Evolutionary conservation across 2,329 filamentous ascomycete species (phyloP), one percentile per base, ranked within the genome.

Genomic region (Phoma sp.): DNA sequence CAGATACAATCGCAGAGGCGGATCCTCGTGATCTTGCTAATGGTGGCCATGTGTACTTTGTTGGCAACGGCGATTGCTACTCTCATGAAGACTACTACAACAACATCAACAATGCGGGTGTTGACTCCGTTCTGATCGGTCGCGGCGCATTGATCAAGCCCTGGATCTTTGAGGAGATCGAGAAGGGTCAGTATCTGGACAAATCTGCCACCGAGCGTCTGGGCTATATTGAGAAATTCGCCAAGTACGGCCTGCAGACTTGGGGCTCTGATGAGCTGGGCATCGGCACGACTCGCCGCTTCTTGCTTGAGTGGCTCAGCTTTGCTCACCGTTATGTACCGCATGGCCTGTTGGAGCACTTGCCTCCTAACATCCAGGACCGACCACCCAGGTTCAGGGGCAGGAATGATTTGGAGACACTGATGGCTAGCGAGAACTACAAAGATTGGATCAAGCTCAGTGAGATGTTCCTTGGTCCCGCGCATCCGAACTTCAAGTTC

Each of bases 371-470:
- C 64, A 84, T 99, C 47, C 92, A 97, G 68, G 93, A 99, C 72
- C 83, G 95, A 18, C 91, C 95, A 42, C 93, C 93, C 5, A 86
- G 86, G 40, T 99, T 89, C 72, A 84, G 81, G 65, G 93, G 93
- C 18, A 83, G 95, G 54, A 89, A 95, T 75, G 95, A 99, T 48
- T 76, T 99, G 70, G 95, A 99, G 83, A 96, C 91, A n/a, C 78
- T 99, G 61, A 82, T 99, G 77, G 88, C 88, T 11, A 97, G 92
- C 76, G 85, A 86, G 60, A 92, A 98, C 76, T 97, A 96, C 78
- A 89, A 89, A 78, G 95, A 99, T 75, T 99, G 95, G 95, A 92
- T 99, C 74, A 98, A 96, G 80, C 96, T 99, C 68, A 96, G 93
- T 74, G 95, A 99, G 74, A 98, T 99, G 92, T 99, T 96, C 80